These are phyloP conservation scores for Syncephalastrum contaminatum DNA, from an alignment of 371 early-diverging fungal genomes.

Conservation along the genomic window DNA sequence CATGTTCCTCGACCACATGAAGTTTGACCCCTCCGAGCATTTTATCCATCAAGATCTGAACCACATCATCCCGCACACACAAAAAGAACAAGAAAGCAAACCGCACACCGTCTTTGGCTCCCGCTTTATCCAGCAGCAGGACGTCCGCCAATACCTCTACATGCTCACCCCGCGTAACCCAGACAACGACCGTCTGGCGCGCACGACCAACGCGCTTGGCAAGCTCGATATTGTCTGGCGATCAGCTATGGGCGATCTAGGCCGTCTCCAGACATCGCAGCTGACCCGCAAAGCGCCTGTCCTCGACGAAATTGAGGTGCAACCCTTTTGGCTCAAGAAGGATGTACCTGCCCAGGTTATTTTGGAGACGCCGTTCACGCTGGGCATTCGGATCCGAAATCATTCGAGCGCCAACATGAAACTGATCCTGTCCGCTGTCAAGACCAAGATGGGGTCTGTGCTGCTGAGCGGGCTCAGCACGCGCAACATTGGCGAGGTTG, in stretches of 20 bases:
- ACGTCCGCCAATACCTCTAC: slow-evolving; percentile 90
- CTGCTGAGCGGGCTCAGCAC: slow-evolving; percentile 75
- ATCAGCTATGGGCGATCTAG: slow-evolving; percentile 81
- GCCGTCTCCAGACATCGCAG: slow-evolving; percentile 93
- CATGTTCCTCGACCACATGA: slow-evolving; percentile 88
- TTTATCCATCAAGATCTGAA: slow-evolving; percentile 75
- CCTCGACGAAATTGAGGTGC: slow-evolving; percentile 75
- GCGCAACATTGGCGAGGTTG: slow-evolving; percentile 65
- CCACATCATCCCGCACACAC: slow-evolving; percentile 21
- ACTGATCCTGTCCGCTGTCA: slow-evolving; percentile 67
- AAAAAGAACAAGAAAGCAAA: slow-evolving; percentile 4
- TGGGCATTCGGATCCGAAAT: slow-evolving; percentile 56
- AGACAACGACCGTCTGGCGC: slow-evolving; percentile 59
- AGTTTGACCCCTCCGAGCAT: slow-evolving; percentile 78
- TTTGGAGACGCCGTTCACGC: slow-evolving; percentile 68
- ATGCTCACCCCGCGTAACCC: slow-evolving; percentile 68
- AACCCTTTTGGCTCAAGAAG: slow-evolving; percentile 47
- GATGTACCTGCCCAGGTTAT: slow-evolving; percentile 29
- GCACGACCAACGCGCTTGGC: slow-evolving; percentile 81
- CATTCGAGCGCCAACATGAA: slow-evolving; percentile 62
- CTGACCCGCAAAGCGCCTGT: slow-evolving; percentile 81
- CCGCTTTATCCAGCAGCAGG: slow-evolving; percentile 68
- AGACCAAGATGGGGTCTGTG: slow-evolving; percentile 80
- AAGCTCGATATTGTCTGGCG: slow-evolving; percentile 95
- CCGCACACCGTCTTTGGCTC: slow-evolving; percentile 55